phyloP scores from a whole-genome alignment of 1,139 yeast genomes.

The Meyerozyma elateridarum region DNA sequence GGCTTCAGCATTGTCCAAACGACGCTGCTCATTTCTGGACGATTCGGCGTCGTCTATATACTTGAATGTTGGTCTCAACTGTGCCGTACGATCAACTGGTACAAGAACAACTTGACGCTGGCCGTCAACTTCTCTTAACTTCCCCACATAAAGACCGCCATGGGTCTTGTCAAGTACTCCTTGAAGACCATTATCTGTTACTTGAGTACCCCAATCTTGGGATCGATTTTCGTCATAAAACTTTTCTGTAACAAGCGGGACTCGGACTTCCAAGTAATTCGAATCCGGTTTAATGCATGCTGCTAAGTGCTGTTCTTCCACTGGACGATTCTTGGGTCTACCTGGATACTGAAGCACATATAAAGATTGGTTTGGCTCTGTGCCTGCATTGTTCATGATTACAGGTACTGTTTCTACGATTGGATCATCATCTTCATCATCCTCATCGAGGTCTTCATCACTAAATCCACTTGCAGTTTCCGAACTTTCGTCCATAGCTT shows the following conservation, averaged over 20 bases:
- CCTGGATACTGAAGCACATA: conserved; percentile 69
- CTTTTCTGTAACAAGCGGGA: conserved; percentile 59
- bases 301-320: conserved; percentile 37
- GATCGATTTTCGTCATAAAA: conserved; percentile 66
- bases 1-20: conserved; percentile 23
- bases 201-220: conserved; percentile 57
- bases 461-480: conserved; percentile 2
- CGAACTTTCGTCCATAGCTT: not conserved
- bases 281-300: conserved; percentile 62
- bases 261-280: conserved; percentile 56
- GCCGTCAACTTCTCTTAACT: conserved; percentile 20
- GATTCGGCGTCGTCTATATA: conserved; percentile 59
- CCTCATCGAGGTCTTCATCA: conserved; percentile 13
- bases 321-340: conserved; percentile 48
- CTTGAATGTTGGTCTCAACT: conserved; percentile 75
- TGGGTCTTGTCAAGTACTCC: conserved; percentile 62
- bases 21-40: conserved; percentile 21
- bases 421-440: conserved; percentile 58
- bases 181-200: conserved; percentile 55
- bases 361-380: conserved; percentile 22
- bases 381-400: conserved; percentile 23
- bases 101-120: conserved; percentile 50
- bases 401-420: conserved; percentile 74
- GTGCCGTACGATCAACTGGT: conserved; percentile 67
- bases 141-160: conserved; percentile 45